Evolutionary conservation across 371 early-diverging fungal genomes (phyloP).

Genomic region (Massospora cicadina): DNA sequence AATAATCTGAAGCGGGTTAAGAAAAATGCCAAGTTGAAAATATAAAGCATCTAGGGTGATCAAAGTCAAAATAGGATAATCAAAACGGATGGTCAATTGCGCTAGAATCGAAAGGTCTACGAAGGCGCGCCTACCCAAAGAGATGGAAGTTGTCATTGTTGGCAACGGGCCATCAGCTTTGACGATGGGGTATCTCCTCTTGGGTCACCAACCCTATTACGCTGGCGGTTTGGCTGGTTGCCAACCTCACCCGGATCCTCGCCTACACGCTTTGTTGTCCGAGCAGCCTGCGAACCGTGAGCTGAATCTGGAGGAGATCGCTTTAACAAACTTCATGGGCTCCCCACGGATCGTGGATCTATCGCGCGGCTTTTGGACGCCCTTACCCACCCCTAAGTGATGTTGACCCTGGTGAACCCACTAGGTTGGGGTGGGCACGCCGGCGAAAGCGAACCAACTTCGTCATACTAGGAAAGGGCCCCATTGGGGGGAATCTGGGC

Average conservation of each 20-base stretch:
- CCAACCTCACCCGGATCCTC: neutral
- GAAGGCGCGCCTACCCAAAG: neutral
- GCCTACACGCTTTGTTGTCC: neutral
- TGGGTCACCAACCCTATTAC: neutral
- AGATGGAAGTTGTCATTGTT: neutral
- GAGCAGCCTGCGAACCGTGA: neutral
- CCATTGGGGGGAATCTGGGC: slow-evolving; percentile 2
- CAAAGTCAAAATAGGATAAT: no score
- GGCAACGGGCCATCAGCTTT: neutral
- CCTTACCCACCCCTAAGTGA: neutral
- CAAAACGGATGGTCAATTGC: neutral
- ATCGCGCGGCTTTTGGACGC: neutral
- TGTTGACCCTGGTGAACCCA: neutral
- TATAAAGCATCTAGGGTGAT: no score
- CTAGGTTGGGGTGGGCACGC: neutral
- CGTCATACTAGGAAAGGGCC: neutral
- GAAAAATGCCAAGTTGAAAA: no score
- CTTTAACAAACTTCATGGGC: neutral
- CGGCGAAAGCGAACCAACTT: neutral
- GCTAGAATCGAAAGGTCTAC: neutral
- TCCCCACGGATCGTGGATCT: neutral
- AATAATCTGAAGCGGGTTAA: no score
- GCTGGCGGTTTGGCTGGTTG: neutral
- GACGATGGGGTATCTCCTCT: neutral
- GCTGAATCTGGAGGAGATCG: neutral